Evolutionary conservation across 2,329 filamentous ascomycete species (phyloP).

Genomic region (Magnaporthales sp.): DNA sequence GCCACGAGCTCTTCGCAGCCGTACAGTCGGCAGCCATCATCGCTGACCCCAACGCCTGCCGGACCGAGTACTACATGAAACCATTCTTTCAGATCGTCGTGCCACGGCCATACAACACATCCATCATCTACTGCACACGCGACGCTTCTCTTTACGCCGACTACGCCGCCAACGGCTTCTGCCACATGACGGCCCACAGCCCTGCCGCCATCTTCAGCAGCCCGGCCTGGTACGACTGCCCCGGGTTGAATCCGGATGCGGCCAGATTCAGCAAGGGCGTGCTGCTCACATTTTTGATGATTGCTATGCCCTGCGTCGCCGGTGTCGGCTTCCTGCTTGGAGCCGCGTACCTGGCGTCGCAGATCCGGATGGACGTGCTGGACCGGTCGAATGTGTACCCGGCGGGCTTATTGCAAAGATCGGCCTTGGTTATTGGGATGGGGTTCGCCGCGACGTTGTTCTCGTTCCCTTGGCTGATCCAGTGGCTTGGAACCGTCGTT

Average conservation of each 20-base stretch:
- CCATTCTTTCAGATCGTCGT: neutral
- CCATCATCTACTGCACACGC: neutral
- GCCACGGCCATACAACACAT: neutral
- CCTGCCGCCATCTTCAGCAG: neutral
- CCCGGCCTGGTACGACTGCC: neutral
- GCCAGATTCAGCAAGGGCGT: neutral
- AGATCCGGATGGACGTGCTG: neutral
- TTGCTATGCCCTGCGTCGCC: neutral
- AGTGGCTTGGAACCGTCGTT: neutral
- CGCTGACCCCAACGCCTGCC: neutral
- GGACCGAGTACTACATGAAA: neutral
- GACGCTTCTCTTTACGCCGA: neutral
- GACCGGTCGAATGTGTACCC: neutral
- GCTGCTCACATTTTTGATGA: neutral
- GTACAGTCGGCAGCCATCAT: neutral
- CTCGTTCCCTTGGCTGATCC: neutral
- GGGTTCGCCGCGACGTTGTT: neutral
- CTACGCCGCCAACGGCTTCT: constrained; percentile 3
- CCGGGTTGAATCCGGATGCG: neutral
- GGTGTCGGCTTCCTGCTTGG: neutral
- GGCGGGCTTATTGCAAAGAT: neutral
- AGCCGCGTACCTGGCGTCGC: neutral
- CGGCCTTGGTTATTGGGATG: neutral
- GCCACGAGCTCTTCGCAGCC: neutral
- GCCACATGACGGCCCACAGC: neutral